Percentiles rank a stretch among this genome's conserved stretches.
Evolutionary conservation across 805 yeast genomes (phyloP).

Genomic region (Kodamaea fukazawae): DNA sequence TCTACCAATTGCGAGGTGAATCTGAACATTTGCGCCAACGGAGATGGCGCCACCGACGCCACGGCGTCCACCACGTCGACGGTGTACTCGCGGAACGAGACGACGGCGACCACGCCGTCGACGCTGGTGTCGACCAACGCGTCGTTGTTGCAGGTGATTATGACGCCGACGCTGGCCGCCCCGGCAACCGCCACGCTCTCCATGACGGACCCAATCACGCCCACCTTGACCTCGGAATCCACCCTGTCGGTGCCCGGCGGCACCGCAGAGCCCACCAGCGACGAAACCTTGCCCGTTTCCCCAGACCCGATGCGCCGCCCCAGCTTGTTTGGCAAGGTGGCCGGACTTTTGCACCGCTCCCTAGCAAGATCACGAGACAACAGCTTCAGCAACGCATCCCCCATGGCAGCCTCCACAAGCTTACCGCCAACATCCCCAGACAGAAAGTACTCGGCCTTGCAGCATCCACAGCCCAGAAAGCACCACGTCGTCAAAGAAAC

Average conservation of each 20-base stretch:
- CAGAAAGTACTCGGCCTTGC: no score
- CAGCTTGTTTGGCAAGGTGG: conserved; percentile 30
- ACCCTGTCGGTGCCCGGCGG: neutral
- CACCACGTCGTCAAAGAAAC: conserved; percentile 70
- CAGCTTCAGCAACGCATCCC: neutral
- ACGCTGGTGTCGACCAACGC: conserved; percentile 6
- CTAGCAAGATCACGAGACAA: conserved; percentile 4
- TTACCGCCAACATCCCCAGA: no score
- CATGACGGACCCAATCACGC: conserved; percentile 2
- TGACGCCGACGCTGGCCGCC: conserved; percentile 1
- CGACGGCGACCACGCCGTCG: conserved; percentile 3
- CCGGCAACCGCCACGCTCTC: conserved; percentile 1
- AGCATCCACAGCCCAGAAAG: conserved; percentile 1
- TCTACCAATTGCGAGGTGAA: no score
- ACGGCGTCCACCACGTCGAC: neutral
- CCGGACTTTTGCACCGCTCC: conserved; percentile 26
- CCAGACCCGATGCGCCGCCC: conserved; percentile 18
- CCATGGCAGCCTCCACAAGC: no score
- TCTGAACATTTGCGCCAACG: no score
- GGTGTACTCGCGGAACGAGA: neutral
- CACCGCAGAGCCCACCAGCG: neutral
- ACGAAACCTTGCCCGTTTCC: conserved; percentile 5
- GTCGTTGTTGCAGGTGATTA: neutral
- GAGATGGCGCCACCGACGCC: neutral
- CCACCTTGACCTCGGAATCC: conserved; percentile 3